Evolutionary conservation across 148 eudicot genomes (phyloP).

Genomic region (Mesembryanthemum crystallinum): DNA sequence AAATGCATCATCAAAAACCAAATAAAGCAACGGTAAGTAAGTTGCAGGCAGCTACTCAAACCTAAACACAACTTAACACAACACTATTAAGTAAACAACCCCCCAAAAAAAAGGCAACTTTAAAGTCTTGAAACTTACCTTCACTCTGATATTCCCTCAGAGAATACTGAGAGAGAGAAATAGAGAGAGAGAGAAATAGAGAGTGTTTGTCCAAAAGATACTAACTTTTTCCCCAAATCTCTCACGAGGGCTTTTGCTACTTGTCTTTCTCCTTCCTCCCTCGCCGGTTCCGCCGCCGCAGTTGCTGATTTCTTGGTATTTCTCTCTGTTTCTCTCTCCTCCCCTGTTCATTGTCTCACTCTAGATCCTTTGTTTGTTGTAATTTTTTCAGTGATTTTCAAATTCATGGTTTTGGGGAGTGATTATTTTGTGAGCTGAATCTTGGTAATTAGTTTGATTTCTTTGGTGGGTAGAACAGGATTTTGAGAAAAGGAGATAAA

Average conservation of each 20-base stretch:
- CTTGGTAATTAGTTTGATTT: constrained; percentile 11
- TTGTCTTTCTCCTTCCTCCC: neutral
- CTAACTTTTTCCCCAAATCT: constrained; percentile 24
- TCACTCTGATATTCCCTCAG: neutral
- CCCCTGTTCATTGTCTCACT: neutral
- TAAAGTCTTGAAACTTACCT: neutral
- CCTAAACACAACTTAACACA: neutral
- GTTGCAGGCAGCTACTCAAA: constrained; percentile 5
- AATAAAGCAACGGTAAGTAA: constrained; percentile 14
- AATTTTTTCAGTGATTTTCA: neutral
- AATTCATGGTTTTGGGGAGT: neutral
- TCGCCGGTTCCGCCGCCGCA: neutral
- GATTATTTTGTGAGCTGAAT: constrained; percentile 22
- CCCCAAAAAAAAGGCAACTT: neutral
- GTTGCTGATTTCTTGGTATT: constrained; percentile 16
- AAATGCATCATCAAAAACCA: neutral
- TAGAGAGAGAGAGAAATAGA: neutral
- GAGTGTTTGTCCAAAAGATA: constrained; percentile 11
- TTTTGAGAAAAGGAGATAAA: neutral
- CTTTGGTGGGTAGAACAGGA: constrained; percentile 5
- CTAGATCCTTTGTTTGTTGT: neutral
- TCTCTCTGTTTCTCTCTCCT: neutral
- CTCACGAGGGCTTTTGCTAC: constrained; percentile 4
- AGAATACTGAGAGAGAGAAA: neutral
- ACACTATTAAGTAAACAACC: too few relatives aligned